Conservation (phyloP, 2,329 filamentous ascomycete species). For the Cercospora sojina region DNA sequence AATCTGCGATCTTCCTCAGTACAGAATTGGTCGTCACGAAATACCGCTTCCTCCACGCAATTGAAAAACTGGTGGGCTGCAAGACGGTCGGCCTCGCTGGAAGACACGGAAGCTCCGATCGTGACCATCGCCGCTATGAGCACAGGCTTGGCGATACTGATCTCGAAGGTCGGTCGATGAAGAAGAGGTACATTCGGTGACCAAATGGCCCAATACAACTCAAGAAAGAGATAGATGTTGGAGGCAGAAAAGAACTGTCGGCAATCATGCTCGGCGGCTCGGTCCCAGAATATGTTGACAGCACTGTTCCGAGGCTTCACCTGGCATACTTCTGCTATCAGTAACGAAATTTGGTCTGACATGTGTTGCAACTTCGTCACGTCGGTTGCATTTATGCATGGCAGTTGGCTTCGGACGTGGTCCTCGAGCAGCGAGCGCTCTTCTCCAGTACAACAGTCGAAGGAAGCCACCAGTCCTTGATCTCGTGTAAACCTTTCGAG, state of each 20-base stretch:
- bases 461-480: conserved; percentile 8
- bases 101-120: conserved; percentile 12
- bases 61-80: conserved; percentile 1
- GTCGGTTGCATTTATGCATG: neutral
- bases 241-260: conserved; percentile 2
- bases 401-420: neutral
- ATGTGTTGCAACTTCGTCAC: neutral
- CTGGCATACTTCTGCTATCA: neutral
- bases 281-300: neutral
- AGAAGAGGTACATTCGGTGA: conserved; percentile 12
- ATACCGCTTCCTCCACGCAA: conserved; percentile 12
- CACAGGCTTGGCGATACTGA: neutral
- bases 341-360: neutral
- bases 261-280: neutral
- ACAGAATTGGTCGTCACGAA: conserved; percentile 13
- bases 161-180: conserved; percentile 9
- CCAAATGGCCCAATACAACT: conserved; percentile 14
- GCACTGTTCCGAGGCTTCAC: conserved; percentile 12
- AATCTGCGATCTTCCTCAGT: neutral
- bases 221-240: conserved; percentile 1
- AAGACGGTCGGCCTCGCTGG: neutral
- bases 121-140: conserved; percentile 11
- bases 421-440: neutral
- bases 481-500: conserved; percentile 10
- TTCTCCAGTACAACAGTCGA: conserved; percentile 5